A percentile compares a stretch with the other conserved stretches of the same genome.
These are phyloP conservation scores for Suillus clintonianus DNA, from an alignment of 768 basidiomycete species.

Conservation along the genomic window DNA sequence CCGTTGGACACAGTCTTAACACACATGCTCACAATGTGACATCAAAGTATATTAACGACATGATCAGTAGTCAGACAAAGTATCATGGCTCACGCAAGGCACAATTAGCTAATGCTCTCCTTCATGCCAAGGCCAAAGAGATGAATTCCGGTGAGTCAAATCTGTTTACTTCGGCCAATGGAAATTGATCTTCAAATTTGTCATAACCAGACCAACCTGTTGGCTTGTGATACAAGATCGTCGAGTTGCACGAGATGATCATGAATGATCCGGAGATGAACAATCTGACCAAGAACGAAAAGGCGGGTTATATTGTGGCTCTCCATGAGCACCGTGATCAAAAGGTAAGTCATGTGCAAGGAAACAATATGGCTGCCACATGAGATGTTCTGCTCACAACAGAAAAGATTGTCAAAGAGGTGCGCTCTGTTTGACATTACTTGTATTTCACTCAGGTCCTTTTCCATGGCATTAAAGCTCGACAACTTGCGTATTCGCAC, in stretches of 20 bases:
- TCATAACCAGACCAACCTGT: background rate
- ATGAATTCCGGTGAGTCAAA: background rate
- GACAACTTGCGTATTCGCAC: background rate
- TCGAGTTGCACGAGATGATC: background rate
- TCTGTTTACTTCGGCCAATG: too few relatives aligned
- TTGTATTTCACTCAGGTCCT: background rate
- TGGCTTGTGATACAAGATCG: background rate
- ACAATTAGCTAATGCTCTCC: background rate
- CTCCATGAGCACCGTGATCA: background rate
- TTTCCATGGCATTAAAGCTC: background rate
- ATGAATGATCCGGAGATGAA: background rate
- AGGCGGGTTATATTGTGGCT: background rate
- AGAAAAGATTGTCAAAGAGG: constrained; percentile 1
- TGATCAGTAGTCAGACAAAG: background rate
- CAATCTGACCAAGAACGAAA: background rate
- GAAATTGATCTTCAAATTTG: background rate
- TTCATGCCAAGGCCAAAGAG: constrained; percentile 4
- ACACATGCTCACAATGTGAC: too few relatives aligned
- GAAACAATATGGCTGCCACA: constrained; percentile 5
- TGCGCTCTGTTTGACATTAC: background rate
- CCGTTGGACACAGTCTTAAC: too few relatives aligned
- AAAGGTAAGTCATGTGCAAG: background rate
- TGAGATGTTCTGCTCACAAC: background rate
- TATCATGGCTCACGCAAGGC: background rate
- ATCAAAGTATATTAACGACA: too few relatives aligned